A percentile compares a stretch with the other conserved stretches of the same genome.
Conservation (phyloP, 345 rosid genomes). For the Salix koriyanagi region DNA sequence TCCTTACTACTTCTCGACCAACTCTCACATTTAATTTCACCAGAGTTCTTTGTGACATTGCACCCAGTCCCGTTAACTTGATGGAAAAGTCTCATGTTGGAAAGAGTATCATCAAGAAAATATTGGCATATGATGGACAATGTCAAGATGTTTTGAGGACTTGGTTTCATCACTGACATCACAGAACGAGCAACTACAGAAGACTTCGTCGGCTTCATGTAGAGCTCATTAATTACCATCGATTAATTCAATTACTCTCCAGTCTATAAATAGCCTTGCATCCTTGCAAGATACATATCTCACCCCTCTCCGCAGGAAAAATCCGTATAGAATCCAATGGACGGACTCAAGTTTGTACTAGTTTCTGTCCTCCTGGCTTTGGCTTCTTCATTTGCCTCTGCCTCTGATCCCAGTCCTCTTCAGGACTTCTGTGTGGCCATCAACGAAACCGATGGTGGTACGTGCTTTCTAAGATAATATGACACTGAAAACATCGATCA, state of each 20-base stretch:
- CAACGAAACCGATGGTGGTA: not conserved
- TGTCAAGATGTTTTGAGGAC: no score
- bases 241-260: not conserved
- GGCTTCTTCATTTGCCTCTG: not conserved
- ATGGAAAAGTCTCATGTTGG: no score
- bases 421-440: slow-evolving; percentile 16
- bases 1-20: no score
- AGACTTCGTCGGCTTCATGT: not conserved
- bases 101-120: no score
- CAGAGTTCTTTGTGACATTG: no score
- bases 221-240: not conserved
- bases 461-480: not conserved
- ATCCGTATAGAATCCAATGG: not conserved
- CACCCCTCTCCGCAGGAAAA: not conserved
- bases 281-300: not conserved
- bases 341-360: not conserved
- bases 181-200: not conserved
- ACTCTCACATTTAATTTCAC: no score
- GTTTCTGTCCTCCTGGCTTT: not conserved
- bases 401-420: slow-evolving; percentile 10
- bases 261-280: not conserved
- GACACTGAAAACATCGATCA: not conserved
- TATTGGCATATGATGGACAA: no score
- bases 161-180: not conserved
- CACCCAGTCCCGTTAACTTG: no score